Evolutionary conservation across 2,329 filamentous ascomycete genomes (phyloP).

Genomic region (Ascochyta koolunga): DNA sequence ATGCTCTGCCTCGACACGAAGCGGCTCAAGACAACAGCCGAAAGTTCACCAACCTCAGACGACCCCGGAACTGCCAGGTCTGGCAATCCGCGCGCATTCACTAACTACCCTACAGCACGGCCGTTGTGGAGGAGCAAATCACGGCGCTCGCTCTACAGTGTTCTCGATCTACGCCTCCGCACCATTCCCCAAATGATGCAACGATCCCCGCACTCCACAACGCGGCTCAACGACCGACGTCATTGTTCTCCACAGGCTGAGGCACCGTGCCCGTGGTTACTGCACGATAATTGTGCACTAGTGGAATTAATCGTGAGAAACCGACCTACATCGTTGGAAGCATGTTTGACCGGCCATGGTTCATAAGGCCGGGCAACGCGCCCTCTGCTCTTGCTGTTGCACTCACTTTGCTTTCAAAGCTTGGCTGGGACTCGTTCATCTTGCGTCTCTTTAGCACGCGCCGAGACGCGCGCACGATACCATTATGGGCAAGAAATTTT

Average conservation of each 20-base stretch:
- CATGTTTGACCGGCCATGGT: slow-evolving; percentile 1
- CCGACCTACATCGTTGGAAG: slow-evolving; percentile 8
- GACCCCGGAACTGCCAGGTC: slow-evolving; percentile 1
- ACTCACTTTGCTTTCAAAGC: slow-evolving; percentile 1
- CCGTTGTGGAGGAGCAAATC: slow-evolving; percentile 14
- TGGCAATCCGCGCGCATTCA: slow-evolving; percentile 1
- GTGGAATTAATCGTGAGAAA: slow-evolving; percentile 2
- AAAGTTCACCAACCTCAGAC: slow-evolving; percentile 9
- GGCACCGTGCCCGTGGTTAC: too few relatives aligned
- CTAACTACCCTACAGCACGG: slow-evolving; percentile 3
- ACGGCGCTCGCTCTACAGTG: slow-evolving; percentile 2
- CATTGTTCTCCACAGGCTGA: slow-evolving; percentile 3
- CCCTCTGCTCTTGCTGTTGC: not conserved
- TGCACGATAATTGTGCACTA: slow-evolving; percentile 5
- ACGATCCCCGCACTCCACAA: slow-evolving; percentile 17
- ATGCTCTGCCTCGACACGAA: slow-evolving; percentile 10
- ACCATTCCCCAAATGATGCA: slow-evolving; percentile 11
- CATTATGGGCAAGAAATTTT: slow-evolving; percentile 53
- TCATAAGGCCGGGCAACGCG: slow-evolving; percentile 9
- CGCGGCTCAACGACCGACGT: slow-evolving; percentile 16
- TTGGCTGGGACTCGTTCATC: slow-evolving; percentile 1
- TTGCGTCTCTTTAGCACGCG: slow-evolving; percentile 8
- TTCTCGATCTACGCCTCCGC: slow-evolving; percentile 1
- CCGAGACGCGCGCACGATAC: not conserved
- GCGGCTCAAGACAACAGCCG: slow-evolving; percentile 4